These are phyloP conservation scores for Quercus tomentella DNA, from an alignment of 331 rosid species.

Conservation along the genomic window DNA sequence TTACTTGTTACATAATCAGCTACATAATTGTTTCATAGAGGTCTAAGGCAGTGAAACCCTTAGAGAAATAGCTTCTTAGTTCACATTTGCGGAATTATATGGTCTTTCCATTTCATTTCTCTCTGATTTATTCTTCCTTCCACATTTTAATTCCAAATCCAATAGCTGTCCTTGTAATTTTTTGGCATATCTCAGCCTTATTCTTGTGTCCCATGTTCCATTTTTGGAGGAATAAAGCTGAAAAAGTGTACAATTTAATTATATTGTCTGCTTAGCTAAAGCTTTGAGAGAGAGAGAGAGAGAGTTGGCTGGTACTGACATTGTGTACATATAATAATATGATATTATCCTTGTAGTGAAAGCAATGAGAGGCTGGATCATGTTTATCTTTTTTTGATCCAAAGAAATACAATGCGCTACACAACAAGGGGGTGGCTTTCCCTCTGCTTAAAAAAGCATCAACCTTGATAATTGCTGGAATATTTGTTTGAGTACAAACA, in stretches of 20 bases:
- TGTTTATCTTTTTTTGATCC: neutral
- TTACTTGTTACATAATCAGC: slow-evolving; percentile 54
- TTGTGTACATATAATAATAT: neutral
- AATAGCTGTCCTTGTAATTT: neutral
- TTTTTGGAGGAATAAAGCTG: neutral
- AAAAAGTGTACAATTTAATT: slow-evolving; percentile 44
- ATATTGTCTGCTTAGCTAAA: slow-evolving; percentile 32
- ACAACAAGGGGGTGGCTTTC: slow-evolving; percentile 2
- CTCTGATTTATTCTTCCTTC: slow-evolving; percentile 28
- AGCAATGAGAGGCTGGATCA: neutral
- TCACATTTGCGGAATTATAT: slow-evolving; percentile 44
- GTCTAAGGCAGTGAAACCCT: slow-evolving; percentile 45
- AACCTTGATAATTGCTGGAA: neutral
- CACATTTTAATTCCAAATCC: neutral
- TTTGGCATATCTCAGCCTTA: slow-evolving; percentile 27
- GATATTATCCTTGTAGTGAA: neutral
- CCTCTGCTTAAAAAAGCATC: neutral
- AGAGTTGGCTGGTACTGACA: slow-evolving; percentile 23
- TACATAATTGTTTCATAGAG: slow-evolving; percentile 55
- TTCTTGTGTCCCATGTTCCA: slow-evolving; percentile 29
- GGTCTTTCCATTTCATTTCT: slow-evolving; percentile 33
- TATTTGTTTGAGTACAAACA: neutral
- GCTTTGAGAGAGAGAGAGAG: slow-evolving; percentile 26
- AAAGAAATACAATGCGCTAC: neutral
- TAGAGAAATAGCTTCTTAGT: slow-evolving; percentile 38